phyloP scores from a whole-genome alignment of 257 asterid genomes.

The Cinchona pubescens region DNA sequence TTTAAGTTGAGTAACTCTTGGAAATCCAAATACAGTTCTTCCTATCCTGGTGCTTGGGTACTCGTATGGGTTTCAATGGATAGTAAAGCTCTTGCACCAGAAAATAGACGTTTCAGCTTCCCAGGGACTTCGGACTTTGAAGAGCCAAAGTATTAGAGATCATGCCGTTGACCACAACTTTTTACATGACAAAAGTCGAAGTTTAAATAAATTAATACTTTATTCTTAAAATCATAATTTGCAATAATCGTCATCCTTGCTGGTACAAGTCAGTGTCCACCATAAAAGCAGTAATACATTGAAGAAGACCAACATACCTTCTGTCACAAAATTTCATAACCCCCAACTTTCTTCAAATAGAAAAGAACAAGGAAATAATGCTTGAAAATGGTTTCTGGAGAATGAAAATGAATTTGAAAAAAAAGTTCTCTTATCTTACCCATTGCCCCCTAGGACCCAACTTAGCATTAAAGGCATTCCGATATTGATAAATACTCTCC shows the following conservation, averaged over 20 bases:
- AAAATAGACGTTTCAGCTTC: neutral
- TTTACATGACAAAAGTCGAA: neutral
- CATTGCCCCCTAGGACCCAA: slow-evolving; percentile 98
- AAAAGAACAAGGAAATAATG: neutral
- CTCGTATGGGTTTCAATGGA: neutral
- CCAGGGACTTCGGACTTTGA: neutral
- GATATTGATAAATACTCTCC: slow-evolving; percentile 70
- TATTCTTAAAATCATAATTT: neutral
- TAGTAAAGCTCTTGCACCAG: neutral
- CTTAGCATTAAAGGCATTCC: slow-evolving; percentile 93
- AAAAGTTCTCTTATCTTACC: slow-evolving; percentile 41
- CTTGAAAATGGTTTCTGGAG: neutral
- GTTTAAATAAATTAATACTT: neutral
- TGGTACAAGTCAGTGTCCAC: neutral
- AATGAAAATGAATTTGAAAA: neutral
- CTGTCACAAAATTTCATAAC: neutral
- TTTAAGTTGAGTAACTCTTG: too few species aligned
- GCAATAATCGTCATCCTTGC: neutral
- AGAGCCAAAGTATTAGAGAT: neutral
- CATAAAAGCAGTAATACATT: neutral
- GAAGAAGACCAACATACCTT: neutral
- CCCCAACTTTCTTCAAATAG: neutral
- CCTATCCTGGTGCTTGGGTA: too few species aligned
- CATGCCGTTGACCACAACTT: neutral
- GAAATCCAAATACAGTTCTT: neutral